Base-by-base conservation (phyloP, 1,284 basidiomycete genomes). In the Cryptococcus amylolentus region DNA sequence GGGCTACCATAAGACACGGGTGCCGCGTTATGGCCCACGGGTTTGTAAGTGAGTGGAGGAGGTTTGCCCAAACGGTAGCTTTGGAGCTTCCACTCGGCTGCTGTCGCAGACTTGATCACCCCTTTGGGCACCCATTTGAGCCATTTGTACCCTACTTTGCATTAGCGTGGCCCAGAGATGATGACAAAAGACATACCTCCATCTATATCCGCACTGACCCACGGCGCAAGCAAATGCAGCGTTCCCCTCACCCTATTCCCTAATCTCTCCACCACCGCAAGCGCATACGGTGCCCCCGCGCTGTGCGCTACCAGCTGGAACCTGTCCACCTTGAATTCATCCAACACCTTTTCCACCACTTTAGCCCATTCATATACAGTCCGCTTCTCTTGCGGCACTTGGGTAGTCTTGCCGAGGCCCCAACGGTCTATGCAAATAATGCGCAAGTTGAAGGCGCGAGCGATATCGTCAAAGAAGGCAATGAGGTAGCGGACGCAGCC, bases 51-150 rank as follows among this genome's bases (percentile, higher is more conserved):
- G n/a, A 70, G 50, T 5, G 85, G 86, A 16, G 93, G 93, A 9
- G 91, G 90, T 68, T 96, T 97, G 59, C 93, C 93, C 26, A 98
- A 83, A 84, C 91, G 90, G 90, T 93, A 98, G 0, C 89, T 88
- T 71, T 96, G 91, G 51, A 98, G 81, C 73, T 88, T 91, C 93
- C 93, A 98, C 69, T 98, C 95, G 0, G 95, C 95, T 4, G 91
- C 91, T 70, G 96, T 92, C 0, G 94, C 95, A 0, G 92, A 94
- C 79, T 89, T 92, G 66, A 98, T 82, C 43, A 98, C 84, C 20
- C 89, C 87, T 60, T 91, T 92, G 0, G 95, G 95, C 1, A 98
- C 88, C 72, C 94, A 98, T 73, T 93, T 95, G 57, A 98, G 81
- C 92, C 93, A 97, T 71, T 89, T 93, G 79, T 96, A 98, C 18